Evolutionary conservation across 2,329 filamentous ascomycete genomes (phyloP).

Genomic region (Graphilbum ipis-grandicollis): DNA sequence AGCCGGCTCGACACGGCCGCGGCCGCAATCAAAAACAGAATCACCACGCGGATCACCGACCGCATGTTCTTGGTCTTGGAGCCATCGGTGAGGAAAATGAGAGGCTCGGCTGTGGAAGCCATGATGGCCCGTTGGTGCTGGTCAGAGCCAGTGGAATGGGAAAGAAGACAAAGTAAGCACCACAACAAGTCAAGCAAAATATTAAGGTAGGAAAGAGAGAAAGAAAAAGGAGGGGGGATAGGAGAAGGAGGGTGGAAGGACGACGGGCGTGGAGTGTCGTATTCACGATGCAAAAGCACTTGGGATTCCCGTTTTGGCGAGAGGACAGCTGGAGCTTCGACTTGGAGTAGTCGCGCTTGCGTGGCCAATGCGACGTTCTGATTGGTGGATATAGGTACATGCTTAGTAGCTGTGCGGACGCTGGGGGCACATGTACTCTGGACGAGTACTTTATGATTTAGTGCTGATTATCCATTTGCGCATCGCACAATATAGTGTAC

Average conservation of each 20-base stretch:
- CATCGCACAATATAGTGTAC: too few relatives aligned
- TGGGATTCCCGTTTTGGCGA: too few relatives aligned
- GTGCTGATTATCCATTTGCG: too few relatives aligned
- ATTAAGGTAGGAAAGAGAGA: not conserved
- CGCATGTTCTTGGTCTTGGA: constrained; percentile 67
- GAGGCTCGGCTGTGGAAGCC: constrained; percentile 12
- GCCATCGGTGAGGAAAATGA: constrained; percentile 53
- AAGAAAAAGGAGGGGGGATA: not conserved
- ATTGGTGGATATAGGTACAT: too few relatives aligned
- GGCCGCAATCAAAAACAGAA: constrained; percentile 78
- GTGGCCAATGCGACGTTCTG: not conserved
- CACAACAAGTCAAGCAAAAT: not conserved
- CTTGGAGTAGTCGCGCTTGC: constrained; percentile 1
- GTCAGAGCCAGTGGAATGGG: not conserved
- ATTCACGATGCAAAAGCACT: not conserved
- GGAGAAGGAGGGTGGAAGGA: not conserved
- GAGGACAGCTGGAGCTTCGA: constrained; percentile 10
- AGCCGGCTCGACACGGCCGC: constrained; percentile 85
- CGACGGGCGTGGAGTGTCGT: not conserved
- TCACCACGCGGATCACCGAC: constrained; percentile 72
- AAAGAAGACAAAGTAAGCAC: not conserved
- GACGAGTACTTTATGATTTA: too few relatives aligned
- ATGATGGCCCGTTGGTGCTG: too few relatives aligned
- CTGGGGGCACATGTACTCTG: too few relatives aligned
- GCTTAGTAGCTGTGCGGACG: too few relatives aligned